These are phyloP conservation scores for Leishmania martiniquensis DNA, from an alignment of 208 protist species.

Conservation along the genomic window DNA sequence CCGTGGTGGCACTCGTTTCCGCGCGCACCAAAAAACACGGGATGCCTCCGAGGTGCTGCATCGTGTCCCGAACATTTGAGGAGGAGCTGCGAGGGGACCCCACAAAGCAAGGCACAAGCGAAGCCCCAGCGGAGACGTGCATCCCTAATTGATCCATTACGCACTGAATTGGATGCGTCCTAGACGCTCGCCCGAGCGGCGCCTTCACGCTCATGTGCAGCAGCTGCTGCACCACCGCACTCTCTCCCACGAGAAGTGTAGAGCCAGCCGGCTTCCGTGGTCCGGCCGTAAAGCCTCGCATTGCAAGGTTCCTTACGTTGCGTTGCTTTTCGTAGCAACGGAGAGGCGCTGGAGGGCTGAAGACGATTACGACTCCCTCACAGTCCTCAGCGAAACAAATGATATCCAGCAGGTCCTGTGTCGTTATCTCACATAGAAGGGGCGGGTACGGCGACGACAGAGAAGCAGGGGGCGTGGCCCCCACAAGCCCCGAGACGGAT, in stretches of 20 bases:
- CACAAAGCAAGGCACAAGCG: background rate
- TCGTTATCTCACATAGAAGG: background rate
- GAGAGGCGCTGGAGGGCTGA: too few relatives aligned
- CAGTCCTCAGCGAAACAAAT: slow-evolving; percentile 16
- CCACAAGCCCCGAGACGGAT: background rate
- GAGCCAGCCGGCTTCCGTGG: background rate
- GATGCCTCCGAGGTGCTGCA: too few relatives aligned
- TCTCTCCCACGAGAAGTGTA: background rate
- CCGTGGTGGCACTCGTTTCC: background rate
- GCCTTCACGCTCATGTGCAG: background rate
- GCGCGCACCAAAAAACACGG: background rate
- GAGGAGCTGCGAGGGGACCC: background rate
- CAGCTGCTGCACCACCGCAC: background rate
- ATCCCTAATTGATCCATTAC: background rate
- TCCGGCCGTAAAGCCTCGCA: too few relatives aligned
- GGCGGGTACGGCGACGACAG: background rate
- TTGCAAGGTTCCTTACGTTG: background rate
- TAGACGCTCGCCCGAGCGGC: background rate
- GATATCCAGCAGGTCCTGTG: slow-evolving; percentile 11
- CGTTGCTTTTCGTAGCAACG: background rate
- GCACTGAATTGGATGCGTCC: background rate
- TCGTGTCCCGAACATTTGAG: background rate
- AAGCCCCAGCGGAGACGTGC: background rate
- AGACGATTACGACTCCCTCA: slow-evolving; percentile 6
- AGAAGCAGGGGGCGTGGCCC: too few relatives aligned